These are phyloP conservation scores for Podospora anserina DNA, from an alignment of 495 filamentous ascomycete genomes.

Conservation along the genomic window DNA sequence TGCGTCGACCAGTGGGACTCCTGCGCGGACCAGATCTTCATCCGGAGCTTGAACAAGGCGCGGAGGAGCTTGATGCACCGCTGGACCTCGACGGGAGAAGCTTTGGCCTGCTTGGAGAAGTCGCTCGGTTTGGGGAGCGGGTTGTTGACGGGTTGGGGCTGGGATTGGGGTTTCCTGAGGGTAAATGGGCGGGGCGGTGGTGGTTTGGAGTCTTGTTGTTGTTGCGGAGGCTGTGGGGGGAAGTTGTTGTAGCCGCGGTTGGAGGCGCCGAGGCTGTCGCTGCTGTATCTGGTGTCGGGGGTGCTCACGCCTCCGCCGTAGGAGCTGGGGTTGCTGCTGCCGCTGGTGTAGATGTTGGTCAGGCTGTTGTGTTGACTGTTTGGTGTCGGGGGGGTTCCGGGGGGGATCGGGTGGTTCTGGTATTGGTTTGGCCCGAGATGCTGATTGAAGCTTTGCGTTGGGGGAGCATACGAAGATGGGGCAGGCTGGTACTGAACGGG, in stretches of 20 bases:
- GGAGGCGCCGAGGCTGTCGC: not conserved
- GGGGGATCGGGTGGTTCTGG: not conserved
- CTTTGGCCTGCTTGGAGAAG: constrained; percentile 6
- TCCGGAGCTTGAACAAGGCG: constrained; percentile 13
- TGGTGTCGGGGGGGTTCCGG: constrained; percentile 1
- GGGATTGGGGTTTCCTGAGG: not conserved
- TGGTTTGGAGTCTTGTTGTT: not conserved
- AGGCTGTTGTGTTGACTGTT: not conserved
- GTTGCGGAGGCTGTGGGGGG: not conserved
- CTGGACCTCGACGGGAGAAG: constrained; percentile 19
- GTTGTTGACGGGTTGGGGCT: constrained; percentile 1
- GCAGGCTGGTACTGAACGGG: not conserved
- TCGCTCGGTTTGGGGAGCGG: not conserved
- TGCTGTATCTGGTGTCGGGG: not conserved
- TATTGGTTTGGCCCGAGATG: not conserved
- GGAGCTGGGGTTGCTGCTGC: not conserved
- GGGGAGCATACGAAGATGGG: not conserved
- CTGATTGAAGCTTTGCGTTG: not conserved
- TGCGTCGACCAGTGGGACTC: constrained; percentile 12
- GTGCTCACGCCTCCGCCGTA: not conserved
- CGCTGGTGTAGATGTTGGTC: not conserved
- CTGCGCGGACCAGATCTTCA: constrained; percentile 18
- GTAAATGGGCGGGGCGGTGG: not conserved
- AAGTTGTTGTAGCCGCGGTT: not conserved
- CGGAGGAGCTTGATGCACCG: constrained; percentile 21